These are phyloP conservation scores for Phytophthora uliginosa DNA, from an alignment of 352 stramenopile species.

Conservation along the genomic window DNA sequence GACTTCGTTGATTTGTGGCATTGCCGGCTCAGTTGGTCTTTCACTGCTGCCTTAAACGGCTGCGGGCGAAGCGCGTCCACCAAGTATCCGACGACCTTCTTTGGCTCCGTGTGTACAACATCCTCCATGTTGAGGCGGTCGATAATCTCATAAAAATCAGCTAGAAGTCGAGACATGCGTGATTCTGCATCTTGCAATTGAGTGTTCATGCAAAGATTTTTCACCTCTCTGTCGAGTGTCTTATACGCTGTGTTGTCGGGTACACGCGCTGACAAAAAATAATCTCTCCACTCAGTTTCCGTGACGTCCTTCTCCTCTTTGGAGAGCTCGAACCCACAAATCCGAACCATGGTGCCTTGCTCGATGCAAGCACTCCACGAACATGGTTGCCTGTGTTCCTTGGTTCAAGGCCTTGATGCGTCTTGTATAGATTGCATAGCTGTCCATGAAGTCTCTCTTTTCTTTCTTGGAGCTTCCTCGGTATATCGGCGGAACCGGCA, in stretches of 20 bases:
- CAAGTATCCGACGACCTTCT: conserved; percentile 12
- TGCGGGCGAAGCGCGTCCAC: background rate
- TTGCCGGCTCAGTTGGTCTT: conserved; percentile 12
- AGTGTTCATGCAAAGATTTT: conserved; percentile 5
- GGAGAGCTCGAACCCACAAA: conserved; percentile 2
- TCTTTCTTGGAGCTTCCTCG: conserved; percentile 19
- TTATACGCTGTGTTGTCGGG: background rate
- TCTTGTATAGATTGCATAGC: conserved; percentile 20
- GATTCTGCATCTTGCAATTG: conserved; percentile 12
- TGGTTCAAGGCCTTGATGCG: conserved; percentile 16
- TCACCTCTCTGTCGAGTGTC: background rate
- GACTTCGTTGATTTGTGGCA: conserved; percentile 10
- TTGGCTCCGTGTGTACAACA: conserved; percentile 3
- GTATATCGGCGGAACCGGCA: conserved; percentile 16
- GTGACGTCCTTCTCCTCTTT: conserved; percentile 7
- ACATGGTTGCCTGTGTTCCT: background rate
- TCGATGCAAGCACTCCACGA: background rate
- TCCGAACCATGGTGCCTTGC: conserved; percentile 2
- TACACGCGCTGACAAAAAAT: background rate
- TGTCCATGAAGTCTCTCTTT: conserved; percentile 16
- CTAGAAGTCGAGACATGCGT: conserved; percentile 10
- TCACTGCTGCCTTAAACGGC: conserved; percentile 11
- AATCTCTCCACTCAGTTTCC: background rate
- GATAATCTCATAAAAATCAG: conserved; percentile 12
- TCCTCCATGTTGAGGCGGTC: conserved; percentile 29